These are phyloP conservation scores for Durio zibethinus DNA, from an alignment of 345 rosid genomes.

Conservation along the genomic window DNA sequence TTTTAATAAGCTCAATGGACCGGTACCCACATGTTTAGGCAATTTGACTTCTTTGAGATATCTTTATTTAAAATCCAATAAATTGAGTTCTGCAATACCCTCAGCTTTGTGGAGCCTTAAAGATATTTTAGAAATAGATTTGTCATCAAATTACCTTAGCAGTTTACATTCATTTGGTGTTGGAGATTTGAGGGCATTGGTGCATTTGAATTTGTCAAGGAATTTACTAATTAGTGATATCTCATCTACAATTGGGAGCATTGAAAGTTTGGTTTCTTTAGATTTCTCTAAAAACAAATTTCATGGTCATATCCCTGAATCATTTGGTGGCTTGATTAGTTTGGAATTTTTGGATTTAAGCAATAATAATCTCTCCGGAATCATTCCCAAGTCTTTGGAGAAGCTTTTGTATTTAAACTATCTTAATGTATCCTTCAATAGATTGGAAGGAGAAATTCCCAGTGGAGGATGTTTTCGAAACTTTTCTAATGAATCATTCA, in stretches of 20 bases:
- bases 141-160: neutral
- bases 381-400: neutral
- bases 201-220: neutral
- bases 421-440: neutral
- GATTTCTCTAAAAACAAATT: neutral
- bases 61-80: neutral
- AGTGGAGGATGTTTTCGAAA: neutral
- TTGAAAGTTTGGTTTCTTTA: neutral
- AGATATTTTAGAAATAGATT: neutral
- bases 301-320: constrained; percentile 11
- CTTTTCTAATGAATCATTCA: neutral
- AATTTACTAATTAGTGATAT: neutral
- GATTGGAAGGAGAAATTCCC: neutral
- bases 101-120: constrained; percentile 3
- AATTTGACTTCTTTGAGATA: constrained; percentile 3
- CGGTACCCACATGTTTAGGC: neutral
- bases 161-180: neutral
- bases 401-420: neutral
- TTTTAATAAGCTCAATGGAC: neutral
- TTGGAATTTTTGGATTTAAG: constrained; percentile 12
- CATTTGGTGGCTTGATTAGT: neutral
- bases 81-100: neutral
- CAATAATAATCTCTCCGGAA: neutral
- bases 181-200: neutral
- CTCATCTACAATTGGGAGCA: neutral